These are phyloP conservation scores for Ceratocystis variospora DNA, from an alignment of 2,329 filamentous ascomycete genomes.

Conservation along the genomic window DNA sequence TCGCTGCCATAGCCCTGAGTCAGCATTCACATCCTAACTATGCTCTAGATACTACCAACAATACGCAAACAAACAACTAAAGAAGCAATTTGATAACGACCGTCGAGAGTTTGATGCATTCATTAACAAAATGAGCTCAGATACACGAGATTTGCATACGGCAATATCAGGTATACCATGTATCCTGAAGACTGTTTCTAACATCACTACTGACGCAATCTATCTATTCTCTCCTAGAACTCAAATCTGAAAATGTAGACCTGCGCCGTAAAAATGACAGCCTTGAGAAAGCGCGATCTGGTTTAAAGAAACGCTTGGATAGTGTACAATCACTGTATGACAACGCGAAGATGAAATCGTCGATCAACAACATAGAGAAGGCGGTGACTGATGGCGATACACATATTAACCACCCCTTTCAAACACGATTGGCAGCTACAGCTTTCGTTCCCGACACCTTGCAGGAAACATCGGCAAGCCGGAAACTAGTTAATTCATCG, in stretches of 20 bases:
- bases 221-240: constrained; percentile 27
- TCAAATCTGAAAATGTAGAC: constrained; percentile 47
- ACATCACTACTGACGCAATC: not conserved
- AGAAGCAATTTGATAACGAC: constrained; percentile 55
- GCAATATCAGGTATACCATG: constrained; percentile 40
- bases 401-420: not conserved
- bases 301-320: constrained; percentile 55
- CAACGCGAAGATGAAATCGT: constrained; percentile 42
- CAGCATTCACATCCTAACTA: not conserved
- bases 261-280: constrained; percentile 61
- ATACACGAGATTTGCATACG: constrained; percentile 54
- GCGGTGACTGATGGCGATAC: constrained; percentile 33
- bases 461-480: not conserved
- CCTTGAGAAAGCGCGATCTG: constrained; percentile 48
- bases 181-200: not conserved
- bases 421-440: not conserved
- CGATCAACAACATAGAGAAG: constrained; percentile 41
- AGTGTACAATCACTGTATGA: constrained; percentile 55
- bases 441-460: not conserved
- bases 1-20: not conserved
- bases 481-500: not conserved
- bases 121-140: constrained; percentile 58
- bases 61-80: constrained; percentile 54
- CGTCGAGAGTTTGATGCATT: constrained; percentile 53
- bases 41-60: constrained; percentile 49